These are phyloP conservation scores for Colletotrichum ledebouriae DNA, from an alignment of 2,329 filamentous ascomycete genomes.

Conservation along the genomic window DNA sequence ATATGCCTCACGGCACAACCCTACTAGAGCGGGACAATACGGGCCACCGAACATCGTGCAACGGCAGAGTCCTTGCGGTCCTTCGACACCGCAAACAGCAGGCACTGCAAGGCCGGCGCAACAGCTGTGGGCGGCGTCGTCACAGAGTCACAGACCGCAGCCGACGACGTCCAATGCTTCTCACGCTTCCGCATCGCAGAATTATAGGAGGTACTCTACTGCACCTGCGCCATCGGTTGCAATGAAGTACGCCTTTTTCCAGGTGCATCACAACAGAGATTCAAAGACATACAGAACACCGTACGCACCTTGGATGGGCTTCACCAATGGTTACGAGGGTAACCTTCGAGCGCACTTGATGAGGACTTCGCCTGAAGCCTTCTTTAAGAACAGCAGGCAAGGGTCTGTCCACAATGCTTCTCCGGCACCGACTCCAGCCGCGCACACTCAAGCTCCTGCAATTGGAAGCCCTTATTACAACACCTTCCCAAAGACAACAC, in stretches of 20 bases:
- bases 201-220: conserved; percentile 39
- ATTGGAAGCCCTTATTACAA: conserved; percentile 33
- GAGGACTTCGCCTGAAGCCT: conserved; percentile 52
- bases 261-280: conserved; percentile 71
- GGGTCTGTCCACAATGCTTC: conserved; percentile 42
- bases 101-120: conserved; percentile 14
- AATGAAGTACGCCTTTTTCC: conserved; percentile 70
- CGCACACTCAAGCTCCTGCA: conserved; percentile 8
- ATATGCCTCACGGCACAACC: conserved; percentile 1
- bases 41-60: conserved; percentile 10
- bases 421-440: conserved; percentile 20
- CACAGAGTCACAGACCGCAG: conserved; percentile 19
- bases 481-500: conserved; percentile 23
- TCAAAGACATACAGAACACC: conserved; percentile 70
- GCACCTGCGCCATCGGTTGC: conserved; percentile 53
- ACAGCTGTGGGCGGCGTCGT: conserved; percentile 28
- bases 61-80: conserved; percentile 24
- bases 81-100: conserved; percentile 29
- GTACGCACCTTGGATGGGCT: conserved; percentile 69
- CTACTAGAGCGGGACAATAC: conserved; percentile 15
- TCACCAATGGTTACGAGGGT: conserved; percentile 73
- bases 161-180: background rate
- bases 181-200: conserved; percentile 35
- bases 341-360: conserved; percentile 62
- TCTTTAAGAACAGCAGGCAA: conserved; percentile 47